Base-by-base conservation (phyloP, 108 stramenopile species). In the Nitzschia sp. region DNA sequence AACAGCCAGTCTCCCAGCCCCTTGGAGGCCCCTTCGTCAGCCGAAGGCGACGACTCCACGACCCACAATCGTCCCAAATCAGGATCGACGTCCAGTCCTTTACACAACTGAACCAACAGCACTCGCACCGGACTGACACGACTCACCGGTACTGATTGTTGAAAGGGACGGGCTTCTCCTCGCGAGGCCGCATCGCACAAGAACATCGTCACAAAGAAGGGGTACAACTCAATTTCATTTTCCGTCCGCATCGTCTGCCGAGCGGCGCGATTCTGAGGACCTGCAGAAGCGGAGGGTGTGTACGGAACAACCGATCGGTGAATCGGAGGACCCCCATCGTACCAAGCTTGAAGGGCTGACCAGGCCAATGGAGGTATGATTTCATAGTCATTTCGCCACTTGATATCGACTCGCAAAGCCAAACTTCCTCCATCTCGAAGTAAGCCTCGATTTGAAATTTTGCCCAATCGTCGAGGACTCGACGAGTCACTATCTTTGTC, bases 241-340 rank as follows among this genome's bases (percentile, higher is more conserved):
- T 91, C 81, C 8, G 83, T 86, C 26, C 72, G 61, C 8, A 55
- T 55, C 8, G 22, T 31, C 11, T 9, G 23, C 22, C 19, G 36
- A 22, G 44, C 54, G 25, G 28, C 34, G 1, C 57, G 64, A 33
- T 27, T 57, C 11, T 63, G 61, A 19, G 62, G 58, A 44, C 62
- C 59, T 17, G 36, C 27, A 1, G 53, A 28, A 27, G 33, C 34
- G 16, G 69, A 53, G 9, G 78, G 69, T 66, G 66, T 50, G 66
- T 89, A 86, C 13, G 80, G 85, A 11, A 91, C 93, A 44, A 94
- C 93, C 28, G 59, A 64, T 8, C 93, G 86, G 71, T 84, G 63
- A 41, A 94, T 90, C 13, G 90, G 93, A 30, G 93, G 93, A 33
- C 93, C 93, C n/a, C 93, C 93, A 71, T 94, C 93, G 59, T 94